These are phyloP conservation scores for Podospora pseudoanserina DNA, from an alignment of 495 filamentous ascomycete species.

Conservation along the genomic window DNA sequence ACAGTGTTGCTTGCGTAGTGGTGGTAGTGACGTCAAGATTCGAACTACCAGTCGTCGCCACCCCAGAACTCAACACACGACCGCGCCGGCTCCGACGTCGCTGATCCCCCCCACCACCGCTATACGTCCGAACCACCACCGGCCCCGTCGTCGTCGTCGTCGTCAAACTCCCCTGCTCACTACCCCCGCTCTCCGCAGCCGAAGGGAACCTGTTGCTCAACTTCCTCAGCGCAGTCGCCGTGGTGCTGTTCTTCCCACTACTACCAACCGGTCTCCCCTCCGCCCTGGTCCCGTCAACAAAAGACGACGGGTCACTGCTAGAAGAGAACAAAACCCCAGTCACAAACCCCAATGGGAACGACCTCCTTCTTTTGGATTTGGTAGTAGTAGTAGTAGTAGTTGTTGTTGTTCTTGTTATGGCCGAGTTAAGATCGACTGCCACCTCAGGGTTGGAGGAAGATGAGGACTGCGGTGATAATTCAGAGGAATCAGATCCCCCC, in stretches of 20 bases:
- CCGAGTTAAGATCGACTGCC: no score
- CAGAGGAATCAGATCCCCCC: background rate
- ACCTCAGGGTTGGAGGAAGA: conserved; percentile 9
- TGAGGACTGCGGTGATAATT: background rate
- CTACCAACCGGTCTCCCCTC: conserved; percentile 46
- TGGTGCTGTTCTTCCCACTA: conserved; percentile 29
- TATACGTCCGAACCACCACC: conserved; percentile 56
- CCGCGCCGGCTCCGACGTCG: conserved; percentile 17
- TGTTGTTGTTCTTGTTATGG: background rate
- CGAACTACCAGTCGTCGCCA: conserved; percentile 8
- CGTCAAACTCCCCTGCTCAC: conserved; percentile 29
- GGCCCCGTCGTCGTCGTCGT: conserved; percentile 48
- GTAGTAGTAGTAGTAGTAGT: no score
- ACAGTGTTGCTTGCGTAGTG: no score
- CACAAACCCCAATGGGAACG: no score
- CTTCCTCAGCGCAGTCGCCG: conserved; percentile 40
- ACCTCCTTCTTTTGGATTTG: no score
- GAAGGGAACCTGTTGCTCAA: conserved; percentile 45
- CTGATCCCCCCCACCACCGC: conserved; percentile 24
- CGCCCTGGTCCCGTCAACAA: conserved; percentile 42
- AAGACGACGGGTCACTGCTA: conserved; percentile 41
- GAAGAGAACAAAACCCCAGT: conserved; percentile 4
- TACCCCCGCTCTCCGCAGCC: conserved; percentile 12
- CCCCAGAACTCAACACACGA: conserved; percentile 18
- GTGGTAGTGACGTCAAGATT: conserved; percentile 7